phyloP scores from a whole-genome alignment of 352 stramenopile genomes.

The Phytophthora nicotianae region DNA sequence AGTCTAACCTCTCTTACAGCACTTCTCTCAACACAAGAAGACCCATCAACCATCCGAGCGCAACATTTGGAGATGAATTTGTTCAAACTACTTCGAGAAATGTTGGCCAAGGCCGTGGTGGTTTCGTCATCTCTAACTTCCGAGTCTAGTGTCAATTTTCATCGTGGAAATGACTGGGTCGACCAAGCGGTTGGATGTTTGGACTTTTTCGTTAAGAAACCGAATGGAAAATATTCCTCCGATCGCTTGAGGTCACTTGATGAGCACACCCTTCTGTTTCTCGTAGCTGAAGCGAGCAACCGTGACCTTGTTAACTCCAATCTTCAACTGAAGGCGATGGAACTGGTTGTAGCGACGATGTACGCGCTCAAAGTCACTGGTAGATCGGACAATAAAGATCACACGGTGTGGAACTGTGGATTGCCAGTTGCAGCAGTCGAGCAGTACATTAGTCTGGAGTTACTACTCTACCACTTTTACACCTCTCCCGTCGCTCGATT shows the following conservation, averaged over 20 bases:
- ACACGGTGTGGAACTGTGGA: slow-evolving; percentile 31
- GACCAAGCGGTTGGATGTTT: slow-evolving; percentile 37
- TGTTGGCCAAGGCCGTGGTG: slow-evolving; percentile 50
- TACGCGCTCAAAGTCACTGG: slow-evolving; percentile 30
- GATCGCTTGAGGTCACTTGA: slow-evolving; percentile 41
- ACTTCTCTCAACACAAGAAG: slow-evolving; percentile 18
- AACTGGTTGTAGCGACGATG: slow-evolving; percentile 34
- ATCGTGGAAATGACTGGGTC: slow-evolving; percentile 27
- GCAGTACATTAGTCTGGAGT: slow-evolving; percentile 36
- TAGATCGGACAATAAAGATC: slow-evolving; percentile 20
- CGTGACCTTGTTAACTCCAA: neutral
- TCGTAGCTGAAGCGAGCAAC: slow-evolving; percentile 35
- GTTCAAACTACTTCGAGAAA: slow-evolving; percentile 53
- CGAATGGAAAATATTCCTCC: slow-evolving; percentile 25
- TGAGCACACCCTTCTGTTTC: slow-evolving; percentile 38
- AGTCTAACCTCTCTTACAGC: slow-evolving; percentile 27
- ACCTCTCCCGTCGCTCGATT: slow-evolving; percentile 24
- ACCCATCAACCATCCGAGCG: slow-evolving; percentile 1
- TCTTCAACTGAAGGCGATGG: slow-evolving; percentile 30
- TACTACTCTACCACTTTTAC: slow-evolving; percentile 45
- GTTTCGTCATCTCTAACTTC: slow-evolving; percentile 29
- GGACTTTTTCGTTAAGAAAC: slow-evolving; percentile 42
- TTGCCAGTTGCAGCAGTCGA: slow-evolving; percentile 35
- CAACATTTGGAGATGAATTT: slow-evolving; percentile 33
- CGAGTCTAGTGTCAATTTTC: neutral